A percentile compares a stretch with the other conserved stretches of the same genome.
phyloP scores from a whole-genome alignment of 345 rosid genomes.

The Citrus unshiu region DNA sequence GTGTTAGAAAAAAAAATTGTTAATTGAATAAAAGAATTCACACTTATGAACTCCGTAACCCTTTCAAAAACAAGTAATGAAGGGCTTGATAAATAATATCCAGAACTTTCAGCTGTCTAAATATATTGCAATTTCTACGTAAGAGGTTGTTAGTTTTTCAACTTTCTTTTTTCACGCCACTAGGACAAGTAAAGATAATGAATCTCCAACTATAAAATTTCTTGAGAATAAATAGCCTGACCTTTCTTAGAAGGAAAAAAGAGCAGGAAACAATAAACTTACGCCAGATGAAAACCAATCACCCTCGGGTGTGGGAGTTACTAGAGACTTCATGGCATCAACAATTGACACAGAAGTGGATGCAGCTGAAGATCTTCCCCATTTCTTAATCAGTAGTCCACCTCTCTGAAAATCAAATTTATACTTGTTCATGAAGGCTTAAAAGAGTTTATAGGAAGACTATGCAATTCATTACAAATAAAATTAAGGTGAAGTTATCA shows the following conservation, averaged over 20 bases:
- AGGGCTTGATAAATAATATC: background rate
- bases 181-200: background rate
- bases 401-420: slow-evolving; percentile 67
- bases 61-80: too few species aligned
- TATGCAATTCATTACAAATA: background rate
- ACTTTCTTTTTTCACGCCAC: background rate
- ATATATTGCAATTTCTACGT: background rate
- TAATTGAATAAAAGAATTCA: background rate
- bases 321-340: slow-evolving; percentile 87
- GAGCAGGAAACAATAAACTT: slow-evolving; percentile 23
- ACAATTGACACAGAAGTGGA: slow-evolving; percentile 90
- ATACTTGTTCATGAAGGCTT: background rate
- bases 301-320: slow-evolving; percentile 90
- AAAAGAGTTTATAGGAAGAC: background rate
- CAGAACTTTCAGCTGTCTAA: background rate
- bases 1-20: background rate
- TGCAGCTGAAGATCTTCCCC: slow-evolving; percentile 99
- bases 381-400: slow-evolving; percentile 84
- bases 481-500: background rate
- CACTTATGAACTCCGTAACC: background rate
- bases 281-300: slow-evolving; percentile 98
- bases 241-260: background rate
- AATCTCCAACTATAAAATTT: background rate
- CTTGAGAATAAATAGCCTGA: background rate
- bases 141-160: background rate